Evolutionary conservation across 768 basidiomycete genomes (phyloP).

Genomic region (Pluteus cervinus): DNA sequence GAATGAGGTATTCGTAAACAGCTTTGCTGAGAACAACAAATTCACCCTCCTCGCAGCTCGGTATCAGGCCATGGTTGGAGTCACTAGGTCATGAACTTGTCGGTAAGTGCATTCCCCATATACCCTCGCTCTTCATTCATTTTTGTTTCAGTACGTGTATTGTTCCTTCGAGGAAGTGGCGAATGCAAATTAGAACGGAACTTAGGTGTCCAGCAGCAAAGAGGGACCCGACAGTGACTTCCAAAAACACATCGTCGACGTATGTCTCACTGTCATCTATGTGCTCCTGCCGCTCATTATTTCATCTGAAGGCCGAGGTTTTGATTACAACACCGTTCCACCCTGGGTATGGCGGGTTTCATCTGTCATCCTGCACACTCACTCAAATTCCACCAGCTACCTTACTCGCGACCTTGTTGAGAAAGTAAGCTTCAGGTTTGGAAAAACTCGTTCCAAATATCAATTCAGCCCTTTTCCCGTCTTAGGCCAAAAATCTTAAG

Average conservation of each 20-base stretch:
- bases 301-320: slow-evolving; percentile 55
- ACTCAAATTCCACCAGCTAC: slow-evolving; percentile 34
- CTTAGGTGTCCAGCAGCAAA: slow-evolving; percentile 77
- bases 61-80: slow-evolving; percentile 62
- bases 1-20: slow-evolving; percentile 48
- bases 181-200: too few relatives aligned
- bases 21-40: not conserved
- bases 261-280: slow-evolving; percentile 30
- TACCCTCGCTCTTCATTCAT: slow-evolving; percentile 3
- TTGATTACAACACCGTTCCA: slow-evolving; percentile 85
- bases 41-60: slow-evolving; percentile 43
- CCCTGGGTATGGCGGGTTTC: slow-evolving; percentile 40
- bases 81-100: slow-evolving; percentile 71
- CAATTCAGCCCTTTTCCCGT: slow-evolving; percentile 4
- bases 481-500: slow-evolving; percentile 82
- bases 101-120: slow-evolving; percentile 32
- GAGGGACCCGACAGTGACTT: slow-evolving; percentile 79
- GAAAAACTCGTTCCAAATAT: not conserved
- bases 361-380: too few relatives aligned
- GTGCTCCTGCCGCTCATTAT: not conserved
- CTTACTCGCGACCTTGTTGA: slow-evolving; percentile 67
- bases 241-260: slow-evolving; percentile 77
- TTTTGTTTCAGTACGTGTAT: slow-evolving; percentile 1
- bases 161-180: too few relatives aligned
- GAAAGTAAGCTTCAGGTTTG: slow-evolving; percentile 36